Evolutionary conservation across 2,329 filamentous ascomycete genomes (phyloP).

Genomic region (Colletotrichum brevisporum): DNA sequence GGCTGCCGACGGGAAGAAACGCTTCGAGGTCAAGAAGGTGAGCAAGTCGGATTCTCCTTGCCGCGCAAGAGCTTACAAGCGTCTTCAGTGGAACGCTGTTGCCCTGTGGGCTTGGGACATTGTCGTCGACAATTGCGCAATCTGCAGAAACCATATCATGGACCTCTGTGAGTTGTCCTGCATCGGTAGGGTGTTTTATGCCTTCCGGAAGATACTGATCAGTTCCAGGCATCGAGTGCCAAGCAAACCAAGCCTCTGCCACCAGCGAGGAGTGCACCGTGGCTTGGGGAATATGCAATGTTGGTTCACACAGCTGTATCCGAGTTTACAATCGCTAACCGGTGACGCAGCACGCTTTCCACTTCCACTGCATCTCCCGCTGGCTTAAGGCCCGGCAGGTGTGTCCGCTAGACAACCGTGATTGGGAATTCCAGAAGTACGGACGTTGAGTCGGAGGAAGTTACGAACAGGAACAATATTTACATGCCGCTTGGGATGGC

Average conservation of each 20-base stretch:
- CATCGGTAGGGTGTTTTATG: no score
- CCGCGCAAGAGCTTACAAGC: conserved; percentile 39
- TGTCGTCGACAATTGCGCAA: conserved; percentile 98
- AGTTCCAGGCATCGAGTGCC: conserved; percentile 88
- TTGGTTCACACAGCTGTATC: conserved; percentile 62
- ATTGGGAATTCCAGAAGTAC: conserved; percentile 99
- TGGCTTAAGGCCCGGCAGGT: conserved; percentile 99
- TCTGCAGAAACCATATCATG: conserved; percentile 99
- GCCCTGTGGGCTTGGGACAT: conserved; percentile 99
- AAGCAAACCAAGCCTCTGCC: conserved; percentile 97
- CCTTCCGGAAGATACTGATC: conserved; percentile 2
- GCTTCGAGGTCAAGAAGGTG: conserved; percentile 99
- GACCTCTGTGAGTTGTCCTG: conserved; percentile 81
- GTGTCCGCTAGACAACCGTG: conserved; percentile 95
- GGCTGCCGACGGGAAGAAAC: conserved; percentile 82
- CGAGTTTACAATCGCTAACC: conserved; percentile 17
- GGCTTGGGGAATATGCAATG: conserved; percentile 99
- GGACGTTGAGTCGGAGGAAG: conserved; percentile 71
- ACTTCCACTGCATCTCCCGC: conserved; percentile 99
- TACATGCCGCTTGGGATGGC: not conserved
- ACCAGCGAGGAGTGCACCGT: conserved; percentile 99
- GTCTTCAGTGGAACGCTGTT: conserved; percentile 92
- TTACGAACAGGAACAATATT: not conserved
- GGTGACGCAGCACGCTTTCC: conserved; percentile 87
- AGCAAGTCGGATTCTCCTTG: conserved; percentile 34